Percentiles rank a stretch among this genome's conserved stretches.
phyloP scores from a whole-genome alignment of 2,329 filamentous ascomycete genomes.

The Neofusicoccum sp. region DNA sequence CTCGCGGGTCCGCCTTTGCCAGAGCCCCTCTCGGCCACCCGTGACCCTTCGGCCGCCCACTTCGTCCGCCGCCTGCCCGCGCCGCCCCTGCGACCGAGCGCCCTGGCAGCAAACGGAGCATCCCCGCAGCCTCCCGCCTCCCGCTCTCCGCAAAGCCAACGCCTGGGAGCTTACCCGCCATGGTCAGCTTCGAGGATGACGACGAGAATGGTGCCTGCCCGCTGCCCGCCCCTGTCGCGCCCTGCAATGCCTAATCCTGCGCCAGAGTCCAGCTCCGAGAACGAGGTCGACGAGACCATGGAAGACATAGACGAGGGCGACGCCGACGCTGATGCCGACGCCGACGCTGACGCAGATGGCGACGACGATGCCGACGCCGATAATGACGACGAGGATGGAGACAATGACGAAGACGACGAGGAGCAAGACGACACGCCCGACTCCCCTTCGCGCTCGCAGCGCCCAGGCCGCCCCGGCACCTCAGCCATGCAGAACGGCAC shows the following conservation, averaged over 20 bases:
- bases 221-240: slow-evolving; percentile 14
- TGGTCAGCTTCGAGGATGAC: slow-evolving; percentile 47
- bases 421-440: slow-evolving; percentile 44
- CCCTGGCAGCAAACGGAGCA: not conserved
- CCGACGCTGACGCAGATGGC: slow-evolving; percentile 32
- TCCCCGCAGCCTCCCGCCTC: slow-evolving; percentile 15
- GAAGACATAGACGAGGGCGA: slow-evolving; percentile 44
- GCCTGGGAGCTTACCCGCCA: slow-evolving; percentile 6
- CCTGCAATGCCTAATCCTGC: slow-evolving; percentile 21
- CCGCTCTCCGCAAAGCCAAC: not conserved
- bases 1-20: not conserved
- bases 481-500: slow-evolving; percentile 30
- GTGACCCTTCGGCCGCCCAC: not conserved
- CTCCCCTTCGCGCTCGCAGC: slow-evolving; percentile 42
- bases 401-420: slow-evolving; percentile 38
- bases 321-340: slow-evolving; percentile 38
- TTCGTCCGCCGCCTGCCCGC: not conserved
- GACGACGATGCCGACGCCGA: slow-evolving; percentile 40
- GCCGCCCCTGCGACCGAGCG: not conserved
- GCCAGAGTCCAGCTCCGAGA: slow-evolving; percentile 40
- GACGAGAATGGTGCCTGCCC: slow-evolving; percentile 40
- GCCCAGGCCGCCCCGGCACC: slow-evolving; percentile 26
- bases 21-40: not conserved
- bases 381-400: slow-evolving; percentile 31
- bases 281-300: slow-evolving; percentile 45